Base-by-base conservation (phyloP, 1,284 basidiomycete genomes). In the Ceratobasidium sp. region DNA sequence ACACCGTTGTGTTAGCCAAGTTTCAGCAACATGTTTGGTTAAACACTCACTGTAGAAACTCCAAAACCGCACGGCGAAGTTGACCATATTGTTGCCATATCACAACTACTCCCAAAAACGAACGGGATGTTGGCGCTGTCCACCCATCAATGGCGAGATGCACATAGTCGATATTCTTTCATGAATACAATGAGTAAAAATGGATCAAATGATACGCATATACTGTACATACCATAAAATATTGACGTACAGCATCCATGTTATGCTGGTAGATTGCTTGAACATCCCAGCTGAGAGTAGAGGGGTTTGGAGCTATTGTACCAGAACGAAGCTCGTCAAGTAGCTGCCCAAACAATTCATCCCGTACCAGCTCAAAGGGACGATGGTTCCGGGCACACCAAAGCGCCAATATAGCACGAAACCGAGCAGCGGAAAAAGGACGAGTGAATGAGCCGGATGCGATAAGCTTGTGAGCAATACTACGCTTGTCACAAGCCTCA, bases 341-440 rank as follows among this genome's bases (percentile, higher is more conserved):
- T 34, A 60, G 30, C 34, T 21, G 9, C 9, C 41, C 9, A 23
- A 60, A 60, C 2, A 60, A 23, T n/a, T 60, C 58, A 28, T 60
- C 58, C 28, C 43, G 18, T 1, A 60, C 58, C 10, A 60, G 26
- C 58, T 60, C 21, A 23, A 60, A 36, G 18, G 58, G 58, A 14
- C 58, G 39, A 43, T 60, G 58, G 23, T 60, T 60, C 14, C 39
- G 41, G 21, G 58, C 58, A 45, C 58, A 43, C 58, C 58, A 60
- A 10, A 60, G 28, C 3, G 41, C 58, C 2, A 60, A 18, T 8
- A 43, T 43, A 10, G 58, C 39, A 5, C 58, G 39, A 43, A 60
- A 60, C 14, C 39, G 58, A 43, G 58, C 32, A 45, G n/a, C 21
- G 3, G 58, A 60, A 43, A 60, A 60, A 2, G 18, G 36, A 2